Evolutionary conservation across 306 rosid species (phyloP), one percentile per base, ranked within the genome.

Genomic region (Gastrolobium bilobum): DNA sequence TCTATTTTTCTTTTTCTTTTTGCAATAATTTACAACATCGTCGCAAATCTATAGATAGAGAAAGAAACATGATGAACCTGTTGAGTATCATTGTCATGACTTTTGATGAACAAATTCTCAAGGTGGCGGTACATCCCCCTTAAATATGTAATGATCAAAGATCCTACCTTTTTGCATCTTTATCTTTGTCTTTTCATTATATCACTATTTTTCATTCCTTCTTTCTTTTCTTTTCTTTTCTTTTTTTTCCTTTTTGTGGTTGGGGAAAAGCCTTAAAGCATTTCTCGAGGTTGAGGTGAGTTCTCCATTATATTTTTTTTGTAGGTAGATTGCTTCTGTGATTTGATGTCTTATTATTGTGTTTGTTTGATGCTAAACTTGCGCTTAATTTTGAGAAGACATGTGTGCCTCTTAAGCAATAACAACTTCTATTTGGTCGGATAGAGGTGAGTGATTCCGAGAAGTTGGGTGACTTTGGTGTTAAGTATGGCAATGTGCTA

Each of bases 51-150:
- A 82, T 68, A 52, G 53, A 42, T 4, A 47, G 51, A 66, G 43
- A 50, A 14, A 59, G 6, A 52, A 9, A 64, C 71, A 29, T 60
- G 56, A 52, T 40, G 78, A 82, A 84, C 26, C 26, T 20, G 87
- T 91, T 94, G 98, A 94, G 84, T 84, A 91, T 94, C 91, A 92
- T 97, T 66, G 95, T 94, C 58, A 94, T 94, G 97, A 90, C 97
- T 30, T 84, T 92, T 31, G 97, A 87, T 58, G 97, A 94, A 63
- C 97, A 92, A 83, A 88, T 92, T 73, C 79, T 94, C 81, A 44
- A 81, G 5, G 74, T 94, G 60, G 99, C 91, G 68, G 97, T 94
- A 47, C 97, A 94, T 88, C 26, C 88, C 97, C 60, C 85, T 92
- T 20, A 97, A 94, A 89, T 87, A 97, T 80, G 99, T 94, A 89